phyloP scores from a whole-genome alignment of 2,329 filamentous ascomycete species.

The Exophiala sideris region DNA sequence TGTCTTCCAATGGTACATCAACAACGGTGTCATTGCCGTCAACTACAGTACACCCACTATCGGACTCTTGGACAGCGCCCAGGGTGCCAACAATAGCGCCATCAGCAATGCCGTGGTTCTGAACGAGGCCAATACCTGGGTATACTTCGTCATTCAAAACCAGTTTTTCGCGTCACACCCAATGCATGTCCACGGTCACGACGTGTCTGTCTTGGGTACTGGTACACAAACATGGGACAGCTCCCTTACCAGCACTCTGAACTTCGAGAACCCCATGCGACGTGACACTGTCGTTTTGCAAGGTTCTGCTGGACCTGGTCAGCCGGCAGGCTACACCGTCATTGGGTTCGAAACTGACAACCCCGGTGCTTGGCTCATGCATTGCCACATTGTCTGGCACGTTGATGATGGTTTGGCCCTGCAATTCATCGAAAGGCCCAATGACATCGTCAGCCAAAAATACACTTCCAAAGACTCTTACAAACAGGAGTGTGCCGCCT shows the following conservation, averaged over 20 bases:
- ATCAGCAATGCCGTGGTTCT: conserved; percentile 24
- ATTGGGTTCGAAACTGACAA: conserved; percentile 50
- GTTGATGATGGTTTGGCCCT: conserved; percentile 62
- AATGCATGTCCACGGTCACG: conserved; percentile 70
- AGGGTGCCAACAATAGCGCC: conserved; percentile 8
- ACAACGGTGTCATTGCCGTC: conserved; percentile 34
- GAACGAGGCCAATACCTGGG: conserved; percentile 20
- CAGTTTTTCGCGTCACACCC: conserved; percentile 48
- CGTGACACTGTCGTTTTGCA: conserved; percentile 55
- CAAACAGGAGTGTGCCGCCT: conserved; percentile 21
- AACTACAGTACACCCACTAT: conserved; percentile 34
- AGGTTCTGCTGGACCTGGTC: conserved; percentile 16
- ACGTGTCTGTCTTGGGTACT: conserved; percentile 61
- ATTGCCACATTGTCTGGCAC: conserved; percentile 81
- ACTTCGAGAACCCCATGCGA: conserved; percentile 61
- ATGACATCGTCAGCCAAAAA: conserved; percentile 14
- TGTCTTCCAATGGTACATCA: conserved; percentile 36
- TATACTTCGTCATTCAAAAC: conserved; percentile 29
- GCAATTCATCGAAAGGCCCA: conserved; percentile 34
- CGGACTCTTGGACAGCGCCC: conserved; percentile 10
- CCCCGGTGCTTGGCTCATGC: conserved; percentile 64
- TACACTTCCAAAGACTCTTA: conserved; percentile 19
- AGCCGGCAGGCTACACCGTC: conserved; percentile 56
- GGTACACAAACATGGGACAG: conserved; percentile 42
- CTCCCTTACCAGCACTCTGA: conserved; percentile 53